A percentile compares a stretch with the other conserved stretches of the same genome.
These are phyloP conservation scores for Claviceps pusilla DNA, from an alignment of 2,329 filamentous ascomycete species.

Conservation along the genomic window DNA sequence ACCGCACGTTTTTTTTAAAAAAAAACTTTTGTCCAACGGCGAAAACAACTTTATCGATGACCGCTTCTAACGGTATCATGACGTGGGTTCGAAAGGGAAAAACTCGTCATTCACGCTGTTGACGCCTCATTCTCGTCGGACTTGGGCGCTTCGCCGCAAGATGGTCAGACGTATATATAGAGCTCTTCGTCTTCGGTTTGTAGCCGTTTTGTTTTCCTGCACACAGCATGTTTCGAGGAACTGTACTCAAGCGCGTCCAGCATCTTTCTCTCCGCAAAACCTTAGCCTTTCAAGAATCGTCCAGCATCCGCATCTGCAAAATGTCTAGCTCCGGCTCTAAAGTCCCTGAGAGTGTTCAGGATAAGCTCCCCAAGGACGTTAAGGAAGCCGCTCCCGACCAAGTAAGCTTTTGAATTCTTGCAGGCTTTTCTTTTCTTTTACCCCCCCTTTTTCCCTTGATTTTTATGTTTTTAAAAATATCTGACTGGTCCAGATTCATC, in stretches of 20 bases:
- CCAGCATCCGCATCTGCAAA: neutral
- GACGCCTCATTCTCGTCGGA: neutral
- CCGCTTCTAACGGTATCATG: neutral
- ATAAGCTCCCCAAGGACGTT: conserved; percentile 7
- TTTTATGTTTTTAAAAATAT: no score
- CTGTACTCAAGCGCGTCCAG: neutral
- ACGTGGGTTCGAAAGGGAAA: neutral
- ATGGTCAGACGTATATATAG: neutral
- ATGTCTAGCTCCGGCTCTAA: neutral
- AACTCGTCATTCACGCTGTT: neutral
- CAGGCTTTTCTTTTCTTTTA: no score
- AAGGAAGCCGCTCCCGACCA: conserved; percentile 11
- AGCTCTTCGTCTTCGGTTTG: neutral
- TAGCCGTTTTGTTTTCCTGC: neutral
- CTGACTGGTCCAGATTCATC: conserved; percentile 8
- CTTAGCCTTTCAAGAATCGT: neutral
- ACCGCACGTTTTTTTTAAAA: neutral
- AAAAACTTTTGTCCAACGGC: neutral
- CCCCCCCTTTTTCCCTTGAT: neutral
- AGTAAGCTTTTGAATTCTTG: conserved; percentile 1
- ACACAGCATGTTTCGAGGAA: neutral
- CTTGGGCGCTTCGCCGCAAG: neutral
- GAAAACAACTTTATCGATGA: neutral
- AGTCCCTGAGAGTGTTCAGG: conserved; percentile 6
- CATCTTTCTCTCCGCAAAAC: neutral